These are phyloP conservation scores for Chloris gayana DNA, from an alignment of 176 grass and related monocot genomes.

Conservation along the genomic window DNA sequence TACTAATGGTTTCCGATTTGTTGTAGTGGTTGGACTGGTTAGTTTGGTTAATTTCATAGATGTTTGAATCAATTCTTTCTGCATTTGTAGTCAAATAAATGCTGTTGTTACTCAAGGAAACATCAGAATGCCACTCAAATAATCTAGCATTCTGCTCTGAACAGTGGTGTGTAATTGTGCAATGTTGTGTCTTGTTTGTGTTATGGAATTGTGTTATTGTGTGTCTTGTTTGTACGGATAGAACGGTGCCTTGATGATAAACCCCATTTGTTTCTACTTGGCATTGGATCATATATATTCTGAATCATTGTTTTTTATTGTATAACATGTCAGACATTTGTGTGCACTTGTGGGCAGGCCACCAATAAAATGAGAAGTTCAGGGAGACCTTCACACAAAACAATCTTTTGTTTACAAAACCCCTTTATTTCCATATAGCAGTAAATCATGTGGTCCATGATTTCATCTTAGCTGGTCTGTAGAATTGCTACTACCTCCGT, in stretches of 20 bases:
- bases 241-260: neutral
- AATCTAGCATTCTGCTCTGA: neutral
- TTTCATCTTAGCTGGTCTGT: too few species aligned
- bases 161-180: neutral
- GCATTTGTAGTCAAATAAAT: neutral
- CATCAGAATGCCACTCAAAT: neutral
- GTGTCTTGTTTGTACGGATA: neutral
- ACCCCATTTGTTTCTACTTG: neutral
- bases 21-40: neutral
- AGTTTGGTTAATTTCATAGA: slow-evolving; percentile 17
- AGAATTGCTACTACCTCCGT: too few species aligned
- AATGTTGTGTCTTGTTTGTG: neutral
- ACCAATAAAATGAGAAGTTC: too few species aligned
- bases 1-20: neutral
- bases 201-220: too few species aligned
- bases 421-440: too few species aligned
- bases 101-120: neutral
- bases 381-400: too few species aligned
- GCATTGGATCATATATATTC: neutral
- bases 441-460: too few species aligned
- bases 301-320: too few species aligned
- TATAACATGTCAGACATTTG: too few species aligned
- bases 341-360: too few species aligned
- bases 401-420: too few species aligned
- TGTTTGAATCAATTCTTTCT: slow-evolving; percentile 9